These are phyloP conservation scores for Sclerotinia minor DNA, from an alignment of 2,329 filamentous ascomycete species.

Conservation along the genomic window DNA sequence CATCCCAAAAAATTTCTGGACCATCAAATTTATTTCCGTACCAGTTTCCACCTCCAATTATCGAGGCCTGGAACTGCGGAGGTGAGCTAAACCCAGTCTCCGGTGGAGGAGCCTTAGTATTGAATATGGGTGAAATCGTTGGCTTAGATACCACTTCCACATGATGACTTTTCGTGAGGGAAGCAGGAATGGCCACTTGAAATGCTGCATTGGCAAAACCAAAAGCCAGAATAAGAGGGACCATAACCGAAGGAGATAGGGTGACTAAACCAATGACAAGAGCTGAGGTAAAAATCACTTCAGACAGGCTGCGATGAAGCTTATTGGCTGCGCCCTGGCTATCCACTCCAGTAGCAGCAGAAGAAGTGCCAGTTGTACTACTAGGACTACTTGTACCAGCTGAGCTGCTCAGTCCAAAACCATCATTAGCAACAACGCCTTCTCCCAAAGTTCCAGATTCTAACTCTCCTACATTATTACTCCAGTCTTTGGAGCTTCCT, in stretches of 20 bases:
- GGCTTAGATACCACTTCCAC: background rate
- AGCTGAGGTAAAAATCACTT: background rate
- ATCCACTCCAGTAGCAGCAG: background rate
- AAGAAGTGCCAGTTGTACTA: background rate
- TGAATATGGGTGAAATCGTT: background rate
- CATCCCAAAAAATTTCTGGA: background rate
- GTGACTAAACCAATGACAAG: background rate
- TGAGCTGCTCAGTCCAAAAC: background rate
- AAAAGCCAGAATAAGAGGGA: background rate
- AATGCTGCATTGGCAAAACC: background rate
- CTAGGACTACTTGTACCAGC: too few relatives aligned
- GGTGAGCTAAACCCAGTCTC: background rate
- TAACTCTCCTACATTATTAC: background rate
- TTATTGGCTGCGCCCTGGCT: background rate
- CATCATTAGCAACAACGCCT: background rate
- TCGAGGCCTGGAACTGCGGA: too few relatives aligned
- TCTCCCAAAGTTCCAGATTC: background rate
- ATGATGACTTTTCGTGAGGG: rapidly evolving
- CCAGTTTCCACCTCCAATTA: background rate
- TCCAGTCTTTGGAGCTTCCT: background rate
- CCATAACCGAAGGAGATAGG: background rate
- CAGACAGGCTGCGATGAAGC: too few relatives aligned
- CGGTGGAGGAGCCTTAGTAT: background rate
- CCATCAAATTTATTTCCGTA: background rate
- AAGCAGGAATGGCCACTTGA: background rate